Conservation (phyloP, 2,329 filamentous ascomycete species). For the Blastomyces percursus region DNA sequence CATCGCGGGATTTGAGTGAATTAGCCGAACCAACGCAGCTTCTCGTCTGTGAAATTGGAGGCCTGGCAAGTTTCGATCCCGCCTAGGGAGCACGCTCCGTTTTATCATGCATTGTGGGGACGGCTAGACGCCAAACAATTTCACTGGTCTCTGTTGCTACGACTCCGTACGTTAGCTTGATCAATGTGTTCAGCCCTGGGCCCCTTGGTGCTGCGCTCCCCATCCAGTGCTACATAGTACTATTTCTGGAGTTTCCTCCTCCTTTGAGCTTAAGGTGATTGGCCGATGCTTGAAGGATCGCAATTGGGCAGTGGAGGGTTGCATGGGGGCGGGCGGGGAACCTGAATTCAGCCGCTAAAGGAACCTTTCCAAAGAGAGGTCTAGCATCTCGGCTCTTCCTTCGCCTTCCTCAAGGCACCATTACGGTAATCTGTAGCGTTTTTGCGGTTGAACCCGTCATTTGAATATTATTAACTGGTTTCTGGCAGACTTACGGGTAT, state of each 20-base stretch:
- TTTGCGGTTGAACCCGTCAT: no score
- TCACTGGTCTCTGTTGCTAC: not conserved
- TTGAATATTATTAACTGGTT: no score
- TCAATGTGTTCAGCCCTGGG: not conserved
- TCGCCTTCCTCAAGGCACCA: no score
- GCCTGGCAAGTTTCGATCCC: not conserved
- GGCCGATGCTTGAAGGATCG: not conserved
- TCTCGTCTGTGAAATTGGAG: not conserved
- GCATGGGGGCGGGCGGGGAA: not conserved
- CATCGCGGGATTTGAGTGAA: slow-evolving; percentile 4
- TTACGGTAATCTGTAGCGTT: no score
- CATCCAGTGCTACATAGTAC: not conserved
- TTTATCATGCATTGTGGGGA: not conserved
- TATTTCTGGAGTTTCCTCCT: not conserved
- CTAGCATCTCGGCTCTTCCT: not conserved
- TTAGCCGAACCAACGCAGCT: not conserved
- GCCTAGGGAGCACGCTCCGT: not conserved
- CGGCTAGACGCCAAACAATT: not conserved
- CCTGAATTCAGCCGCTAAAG: not conserved
- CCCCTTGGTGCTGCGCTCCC: not conserved
- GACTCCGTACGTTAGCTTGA: not conserved
- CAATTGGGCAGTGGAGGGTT: not conserved
- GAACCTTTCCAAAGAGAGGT: not conserved
- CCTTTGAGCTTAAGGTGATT: not conserved
- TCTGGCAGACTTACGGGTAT: not conserved